Evolutionary conservation across 2,329 filamentous ascomycete species (phyloP).

Genomic region (Teratosphaeria destructans): DNA sequence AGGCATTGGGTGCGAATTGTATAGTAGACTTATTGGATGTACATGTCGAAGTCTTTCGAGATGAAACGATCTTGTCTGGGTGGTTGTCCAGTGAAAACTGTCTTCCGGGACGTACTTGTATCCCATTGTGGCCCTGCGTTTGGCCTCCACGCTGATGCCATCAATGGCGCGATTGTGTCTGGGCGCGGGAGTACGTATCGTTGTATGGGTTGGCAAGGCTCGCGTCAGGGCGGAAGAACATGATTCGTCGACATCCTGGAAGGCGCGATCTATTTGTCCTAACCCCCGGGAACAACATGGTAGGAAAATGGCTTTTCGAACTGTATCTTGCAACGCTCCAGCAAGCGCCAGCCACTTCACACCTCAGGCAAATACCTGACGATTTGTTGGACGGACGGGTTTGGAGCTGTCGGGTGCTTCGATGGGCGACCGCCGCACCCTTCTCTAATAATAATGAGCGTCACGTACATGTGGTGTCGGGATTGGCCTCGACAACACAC

Average conservation of each 20-base stretch:
- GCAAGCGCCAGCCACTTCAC: too few relatives aligned
- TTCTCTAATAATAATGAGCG: background rate
- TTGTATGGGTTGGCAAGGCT: background rate
- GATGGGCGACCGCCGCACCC: background rate
- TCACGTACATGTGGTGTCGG: too few relatives aligned
- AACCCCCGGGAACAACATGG: too few relatives aligned
- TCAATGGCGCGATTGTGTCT: background rate
- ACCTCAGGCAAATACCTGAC: too few relatives aligned
- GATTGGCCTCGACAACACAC: too few relatives aligned
- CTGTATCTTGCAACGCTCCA: too few relatives aligned
- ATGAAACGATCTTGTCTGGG: background rate
- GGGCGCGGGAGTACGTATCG: background rate
- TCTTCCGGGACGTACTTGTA: background rate
- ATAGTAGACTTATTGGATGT: background rate
- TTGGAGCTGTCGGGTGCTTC: background rate
- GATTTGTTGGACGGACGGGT: background rate
- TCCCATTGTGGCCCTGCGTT: background rate
- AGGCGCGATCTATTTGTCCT: background rate
- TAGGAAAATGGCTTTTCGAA: too few relatives aligned
- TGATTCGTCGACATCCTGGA: background rate
- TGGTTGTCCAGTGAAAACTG: too few relatives aligned
- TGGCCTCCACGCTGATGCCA: background rate
- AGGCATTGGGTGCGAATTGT: background rate
- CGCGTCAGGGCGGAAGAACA: background rate
- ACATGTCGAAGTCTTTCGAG: background rate